Percentiles rank a stretch among this genome's conserved stretches.
Conservation (phyloP, 192 early-diverging fungal genomes). For the Umbelopsis ramanniana region DNA sequence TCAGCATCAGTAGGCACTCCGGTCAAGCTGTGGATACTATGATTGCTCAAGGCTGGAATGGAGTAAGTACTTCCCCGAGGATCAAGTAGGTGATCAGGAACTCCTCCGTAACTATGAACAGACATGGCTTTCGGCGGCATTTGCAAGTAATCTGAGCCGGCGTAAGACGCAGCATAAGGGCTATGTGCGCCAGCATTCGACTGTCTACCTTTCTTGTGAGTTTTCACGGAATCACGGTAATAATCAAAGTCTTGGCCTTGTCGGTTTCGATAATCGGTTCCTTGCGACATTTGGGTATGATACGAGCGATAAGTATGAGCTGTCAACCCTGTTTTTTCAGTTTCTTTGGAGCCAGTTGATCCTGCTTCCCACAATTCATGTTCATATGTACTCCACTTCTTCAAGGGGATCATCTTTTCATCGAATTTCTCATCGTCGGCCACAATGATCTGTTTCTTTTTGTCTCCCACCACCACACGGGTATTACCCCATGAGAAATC, state of each 20-base stretch:
- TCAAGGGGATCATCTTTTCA: conserved; percentile 70
- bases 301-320: not conserved
- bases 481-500: conserved; percentile 98
- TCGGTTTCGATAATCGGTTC: not conserved
- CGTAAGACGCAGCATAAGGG: not conserved
- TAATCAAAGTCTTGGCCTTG: not conserved
- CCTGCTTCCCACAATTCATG: conserved; percentile 54
- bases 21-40: not conserved
- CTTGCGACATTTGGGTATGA: not conserved
- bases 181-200: not conserved
- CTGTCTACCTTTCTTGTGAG: not conserved
- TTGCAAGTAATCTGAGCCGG: not conserved
- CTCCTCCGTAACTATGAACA: not conserved
- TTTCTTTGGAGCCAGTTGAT: conserved; percentile 26
- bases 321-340: conserved; percentile 10
- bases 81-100: not conserved
- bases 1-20: conserved; percentile 35
- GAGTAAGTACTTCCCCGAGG: not conserved
- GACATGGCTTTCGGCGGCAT: not conserved
- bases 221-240: conserved; percentile 14
- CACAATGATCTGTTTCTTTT: conserved; percentile 56
- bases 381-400: conserved; percentile 75
- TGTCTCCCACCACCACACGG: conserved; percentile 58
- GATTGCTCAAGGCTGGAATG: not conserved
- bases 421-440: conserved; percentile 74